Base-by-base conservation (phyloP, 2,329 filamentous ascomycete species). In the Thielaviopsis ethacetica region DNA sequence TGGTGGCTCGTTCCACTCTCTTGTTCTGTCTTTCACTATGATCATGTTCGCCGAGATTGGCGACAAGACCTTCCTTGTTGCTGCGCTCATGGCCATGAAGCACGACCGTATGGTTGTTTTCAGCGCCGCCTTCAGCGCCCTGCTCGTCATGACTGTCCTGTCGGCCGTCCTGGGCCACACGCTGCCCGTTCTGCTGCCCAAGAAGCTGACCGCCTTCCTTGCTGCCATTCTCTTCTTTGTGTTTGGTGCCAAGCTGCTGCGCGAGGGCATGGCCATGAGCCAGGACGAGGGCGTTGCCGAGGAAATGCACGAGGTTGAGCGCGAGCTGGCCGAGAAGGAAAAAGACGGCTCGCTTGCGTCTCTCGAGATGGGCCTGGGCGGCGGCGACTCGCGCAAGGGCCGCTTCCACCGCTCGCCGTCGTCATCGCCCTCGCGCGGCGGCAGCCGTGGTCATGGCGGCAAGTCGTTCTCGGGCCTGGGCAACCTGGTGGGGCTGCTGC, bases 31-130 rank as follows among this genome's bases (percentile, higher is more conserved):
- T 17, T 83, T 96, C 62, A 91, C 91, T 60, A 98, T 97, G 93
- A 98, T 98, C 66, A 76, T 97, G 63, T 86, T 97, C 66, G 96
- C 91, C 53, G 93, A 98, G 70, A 83, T 98, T 66, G 93, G 93
- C 63, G 93, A 98, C 80, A 98, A 98, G 75, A 98, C 93, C 0
- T 98, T 98, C 75, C 79, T 98, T 51, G 89, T 98, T 22, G 93
- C 93, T 6, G 91, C 91, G 7, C 81, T 98, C 19, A 98, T 98
- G 93, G 93, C 93, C 13, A 98, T 98, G 93, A 93, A 95, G 69
- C 91, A 98, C 67, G 86, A 93, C 62, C 85, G 93, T 57, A 75
- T 95, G 63, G 80, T 97, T 13, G 93, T 98, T 62, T 98, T 98
- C 73, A 87, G 88, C 1, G 90, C 93, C 7, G 93, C 93, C n/a